Conservation (phyloP, 2,329 filamentous ascomycete genomes). For the Aspergillus sp. region DNA sequence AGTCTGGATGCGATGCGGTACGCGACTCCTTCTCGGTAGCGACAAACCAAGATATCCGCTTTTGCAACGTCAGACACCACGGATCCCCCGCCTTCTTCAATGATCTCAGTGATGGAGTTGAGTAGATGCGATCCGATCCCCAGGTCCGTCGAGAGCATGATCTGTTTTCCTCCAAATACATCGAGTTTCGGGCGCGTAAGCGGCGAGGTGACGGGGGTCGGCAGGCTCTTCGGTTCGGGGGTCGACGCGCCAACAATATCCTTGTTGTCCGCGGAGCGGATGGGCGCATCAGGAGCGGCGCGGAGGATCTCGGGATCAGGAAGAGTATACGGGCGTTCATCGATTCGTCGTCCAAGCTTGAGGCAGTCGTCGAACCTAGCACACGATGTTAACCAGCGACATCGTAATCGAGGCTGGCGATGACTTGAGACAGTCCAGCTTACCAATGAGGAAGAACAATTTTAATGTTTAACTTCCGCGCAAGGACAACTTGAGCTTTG, state of each 20-base stretch:
- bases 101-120: conserved; percentile 67
- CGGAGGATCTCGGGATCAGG: conserved; percentile 83
- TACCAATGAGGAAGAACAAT: conserved; percentile 93
- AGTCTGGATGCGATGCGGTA: conserved; percentile 74
- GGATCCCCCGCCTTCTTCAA: conserved; percentile 68
- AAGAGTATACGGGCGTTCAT: conserved; percentile 80
- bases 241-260: conserved; percentile 68
- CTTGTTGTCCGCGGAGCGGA: conserved; percentile 58
- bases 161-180: conserved; percentile 73
- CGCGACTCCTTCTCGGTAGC: conserved; percentile 76
- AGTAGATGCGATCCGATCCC: conserved; percentile 66
- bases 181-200: conserved; percentile 55
- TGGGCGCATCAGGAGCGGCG: conserved; percentile 54
- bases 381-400: not conserved
- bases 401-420: not conserved
- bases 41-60: conserved; percentile 82
- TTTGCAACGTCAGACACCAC: conserved; percentile 65
- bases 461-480: conserved; percentile 69
- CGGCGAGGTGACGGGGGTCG: conserved; percentile 26
- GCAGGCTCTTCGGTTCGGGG: conserved; percentile 44
- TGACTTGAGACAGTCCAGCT: not conserved
- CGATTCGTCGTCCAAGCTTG: conserved; percentile 85
- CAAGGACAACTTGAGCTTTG: conserved; percentile 57
- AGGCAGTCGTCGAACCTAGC: conserved; percentile 93
- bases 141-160: conserved; percentile 76